Percentiles rank a stretch among this genome's conserved stretches.
These are phyloP conservation scores for Podospora anserina DNA, from an alignment of 495 filamentous ascomycete genomes.

Conservation along the genomic window DNA sequence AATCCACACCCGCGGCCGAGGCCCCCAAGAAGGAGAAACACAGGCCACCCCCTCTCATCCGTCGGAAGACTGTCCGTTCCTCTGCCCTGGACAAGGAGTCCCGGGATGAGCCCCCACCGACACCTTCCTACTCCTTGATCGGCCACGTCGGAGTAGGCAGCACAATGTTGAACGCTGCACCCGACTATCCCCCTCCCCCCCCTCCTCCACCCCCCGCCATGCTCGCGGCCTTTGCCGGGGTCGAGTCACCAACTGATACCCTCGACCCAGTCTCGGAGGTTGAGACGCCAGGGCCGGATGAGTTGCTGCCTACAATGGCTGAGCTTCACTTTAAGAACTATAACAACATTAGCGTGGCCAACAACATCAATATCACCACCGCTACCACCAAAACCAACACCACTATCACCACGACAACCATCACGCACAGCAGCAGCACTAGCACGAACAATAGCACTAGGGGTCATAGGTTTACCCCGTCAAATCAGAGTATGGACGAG, in stretches of 20 bases:
- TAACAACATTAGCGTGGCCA: background rate
- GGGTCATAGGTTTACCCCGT: background rate
- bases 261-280: constrained; percentile 31
- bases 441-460: background rate
- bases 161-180: background rate
- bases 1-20: background rate
- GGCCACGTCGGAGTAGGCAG: background rate
- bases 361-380: background rate
- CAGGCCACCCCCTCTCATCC: background rate
- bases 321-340: background rate
- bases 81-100: constrained; percentile 11
- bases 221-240: constrained; percentile 2
- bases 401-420: background rate
- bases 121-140: constrained; percentile 12
- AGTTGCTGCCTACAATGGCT: background rate
- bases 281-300: constrained; percentile 22
- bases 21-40: background rate
- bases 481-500: background rate
- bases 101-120: constrained; percentile 4
- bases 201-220: background rate
- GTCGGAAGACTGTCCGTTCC: constrained; percentile 26
- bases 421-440: no score
- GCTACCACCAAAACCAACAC: background rate
- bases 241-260: constrained; percentile 28
- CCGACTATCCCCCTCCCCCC: background rate